Percentiles rank a stretch among this genome's conserved stretches.
phyloP scores from a whole-genome alignment of 1,139 yeast genomes.

The Geotrichum phurueaensis region DNA sequence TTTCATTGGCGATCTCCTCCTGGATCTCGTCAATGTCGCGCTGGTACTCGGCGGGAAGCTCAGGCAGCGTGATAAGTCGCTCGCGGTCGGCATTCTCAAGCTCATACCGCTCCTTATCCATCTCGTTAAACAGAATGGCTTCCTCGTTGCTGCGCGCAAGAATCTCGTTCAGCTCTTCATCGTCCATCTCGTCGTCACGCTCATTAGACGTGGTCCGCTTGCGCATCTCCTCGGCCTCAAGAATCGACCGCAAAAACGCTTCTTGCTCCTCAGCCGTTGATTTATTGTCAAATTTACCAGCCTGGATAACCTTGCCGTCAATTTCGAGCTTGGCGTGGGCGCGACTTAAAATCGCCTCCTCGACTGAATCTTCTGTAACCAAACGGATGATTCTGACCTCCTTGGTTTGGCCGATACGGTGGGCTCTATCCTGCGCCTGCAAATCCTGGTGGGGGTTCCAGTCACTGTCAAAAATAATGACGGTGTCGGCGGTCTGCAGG shows the following conservation, averaged over 20 bases:
- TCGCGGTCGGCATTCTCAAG: slow-evolving; percentile 23
- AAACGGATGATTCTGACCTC: slow-evolving; percentile 89
- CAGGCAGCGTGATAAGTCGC: slow-evolving; percentile 62
- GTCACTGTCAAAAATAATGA: slow-evolving; percentile 90
- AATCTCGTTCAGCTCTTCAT: slow-evolving; percentile 78
- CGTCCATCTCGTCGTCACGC: slow-evolving; percentile 51
- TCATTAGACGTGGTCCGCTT: slow-evolving; percentile 45
- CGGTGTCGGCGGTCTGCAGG: slow-evolving; percentile 95
- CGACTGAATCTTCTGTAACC: slow-evolving; percentile 89
- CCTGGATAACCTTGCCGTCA: slow-evolving; percentile 97
- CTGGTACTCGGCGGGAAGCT: slow-evolving; percentile 75
- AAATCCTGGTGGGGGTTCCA: slow-evolving; percentile 99
- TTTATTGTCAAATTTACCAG: slow-evolving; percentile 96
- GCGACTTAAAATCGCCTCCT: slow-evolving; percentile 87
- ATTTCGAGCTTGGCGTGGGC: slow-evolving; percentile 93
- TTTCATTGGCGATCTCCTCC: slow-evolving; percentile 31
- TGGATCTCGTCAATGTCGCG: slow-evolving; percentile 61
- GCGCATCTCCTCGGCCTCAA: slow-evolving; percentile 69
- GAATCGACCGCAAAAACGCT: slow-evolving; percentile 74
- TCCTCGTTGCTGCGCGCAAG: slow-evolving; percentile 81
- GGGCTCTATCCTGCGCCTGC: slow-evolving; percentile 98
- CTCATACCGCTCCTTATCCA: slow-evolving; percentile 63
- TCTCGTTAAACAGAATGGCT: slow-evolving; percentile 51
- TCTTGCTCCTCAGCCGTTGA: slow-evolving; percentile 97
- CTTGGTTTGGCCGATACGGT: slow-evolving; percentile 95